Percentiles rank a stretch among this genome's conserved stretches.
phyloP scores from a whole-genome alignment of 2,329 filamentous ascomycete species.

The Orbilia brochopaga region DNA sequence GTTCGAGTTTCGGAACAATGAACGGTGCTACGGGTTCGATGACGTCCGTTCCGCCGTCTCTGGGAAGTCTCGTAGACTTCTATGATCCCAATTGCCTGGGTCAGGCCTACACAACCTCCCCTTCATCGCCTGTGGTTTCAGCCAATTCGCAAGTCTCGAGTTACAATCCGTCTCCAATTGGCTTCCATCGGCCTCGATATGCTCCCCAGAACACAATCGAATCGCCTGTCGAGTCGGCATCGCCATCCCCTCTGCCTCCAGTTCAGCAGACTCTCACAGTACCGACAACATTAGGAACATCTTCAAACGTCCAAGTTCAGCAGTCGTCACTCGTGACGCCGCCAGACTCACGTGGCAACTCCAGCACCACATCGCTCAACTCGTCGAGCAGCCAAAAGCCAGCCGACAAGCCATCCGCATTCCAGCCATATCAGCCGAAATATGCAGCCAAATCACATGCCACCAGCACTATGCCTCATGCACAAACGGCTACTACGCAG shows the following conservation, averaged over 20 bases:
- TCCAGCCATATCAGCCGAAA: constrained; percentile 48
- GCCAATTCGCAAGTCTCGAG: constrained; percentile 22
- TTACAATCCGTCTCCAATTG: constrained; percentile 32
- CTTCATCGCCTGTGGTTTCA: constrained; percentile 38
- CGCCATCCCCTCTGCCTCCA: constrained; percentile 27
- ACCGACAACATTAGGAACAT: constrained; percentile 2
- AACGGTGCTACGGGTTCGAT: background rate
- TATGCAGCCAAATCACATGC: constrained; percentile 49
- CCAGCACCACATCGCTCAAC: constrained; percentile 39
- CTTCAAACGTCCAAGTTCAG: constrained; percentile 16
- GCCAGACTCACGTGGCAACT: constrained; percentile 26
- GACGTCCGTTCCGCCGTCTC: constrained; percentile 22
- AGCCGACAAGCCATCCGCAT: constrained; percentile 18
- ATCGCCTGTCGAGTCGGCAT: constrained; percentile 15
- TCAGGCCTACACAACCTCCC: constrained; percentile 44
- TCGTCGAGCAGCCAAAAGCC: constrained; percentile 22
- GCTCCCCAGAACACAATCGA: constrained; percentile 17
- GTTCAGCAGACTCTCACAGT: constrained; percentile 9
- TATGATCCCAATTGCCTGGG: constrained; percentile 44
- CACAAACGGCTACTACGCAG: constrained; percentile 27
- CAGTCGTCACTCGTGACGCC: constrained; percentile 27
- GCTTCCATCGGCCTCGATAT: constrained; percentile 44
- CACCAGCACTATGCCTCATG: constrained; percentile 34
- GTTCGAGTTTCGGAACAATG: constrained; percentile 40
- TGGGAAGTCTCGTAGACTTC: constrained; percentile 41